Evolutionary conservation across 495 filamentous ascomycete genomes (phyloP), one percentile per base, ranked within the genome.

Genomic region (Margaritispora aquatica): DNA sequence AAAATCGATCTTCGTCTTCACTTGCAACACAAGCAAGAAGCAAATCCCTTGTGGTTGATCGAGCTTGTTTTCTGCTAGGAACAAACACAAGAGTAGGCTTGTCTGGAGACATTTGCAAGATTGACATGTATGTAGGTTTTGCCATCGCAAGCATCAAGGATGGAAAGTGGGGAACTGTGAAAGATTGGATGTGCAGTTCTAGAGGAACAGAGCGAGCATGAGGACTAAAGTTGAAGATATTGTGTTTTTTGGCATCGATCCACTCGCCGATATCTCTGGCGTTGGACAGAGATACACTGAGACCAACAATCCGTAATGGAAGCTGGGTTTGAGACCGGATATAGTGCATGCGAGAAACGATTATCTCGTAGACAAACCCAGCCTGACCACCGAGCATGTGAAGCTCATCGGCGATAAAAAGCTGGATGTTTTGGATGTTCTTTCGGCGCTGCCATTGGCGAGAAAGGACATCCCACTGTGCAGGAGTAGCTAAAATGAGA

Each of bases 61-160:
- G 86, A 13, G 87, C 87, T 72, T 97, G 95, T 73, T 96, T 99
- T 58, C 94, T 84, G 66, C 80, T 95, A 0, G 94, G 92, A 26
- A 97, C 89, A 63, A 97, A 99, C 21, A 96, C 75, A 51, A 99
- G 77, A 15, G 91, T 87, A 5, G 94, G 92, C 71, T 96, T 95
- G 61, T 96, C 86, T 0, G 88, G 74, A 8, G 95, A 95, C 58
- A 92, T 77, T 68, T 92, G 88, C 19, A 90, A 79, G 57, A 97
- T 87, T 0, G 92, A 86, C 55, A 89, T 78, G 60, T 97, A 97
- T 15, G 88, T 84, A 29, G 94, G 94, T 68, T 95, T 92, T 11
- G 92, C 88, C 94, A 99, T 99, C 10, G 95, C 92, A 54, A 97
- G 82, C 95, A 99, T 97, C 36, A 97, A 76, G 0, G 92, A 97